Percentiles rank a stretch among this genome's conserved stretches.
These are phyloP conservation scores for Trichomonascaceae sp. DNA, from an alignment of 1,139 yeast species.

Conservation along the genomic window DNA sequence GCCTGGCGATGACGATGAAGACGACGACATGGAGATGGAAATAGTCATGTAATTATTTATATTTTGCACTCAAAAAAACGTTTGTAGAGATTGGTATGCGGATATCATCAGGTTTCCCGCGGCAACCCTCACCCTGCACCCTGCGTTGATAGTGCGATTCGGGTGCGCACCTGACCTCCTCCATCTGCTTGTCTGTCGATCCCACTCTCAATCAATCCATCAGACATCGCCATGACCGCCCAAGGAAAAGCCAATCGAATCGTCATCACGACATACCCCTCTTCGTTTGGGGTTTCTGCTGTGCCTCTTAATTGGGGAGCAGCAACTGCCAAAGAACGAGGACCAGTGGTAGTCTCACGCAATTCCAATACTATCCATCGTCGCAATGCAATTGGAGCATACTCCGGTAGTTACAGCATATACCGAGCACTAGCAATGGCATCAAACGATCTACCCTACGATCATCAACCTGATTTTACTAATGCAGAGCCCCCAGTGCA, in stretches of 20 bases:
- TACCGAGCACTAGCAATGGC: constrained; percentile 52
- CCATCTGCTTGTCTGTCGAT: background rate
- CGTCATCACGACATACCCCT: constrained; percentile 36
- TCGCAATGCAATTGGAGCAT: constrained; percentile 47
- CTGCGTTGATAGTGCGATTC: background rate
- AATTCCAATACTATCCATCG: constrained; percentile 21
- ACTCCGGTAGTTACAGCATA: constrained; percentile 45
- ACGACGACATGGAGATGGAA: constrained; percentile 22
- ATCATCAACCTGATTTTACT: constrained; percentile 44
- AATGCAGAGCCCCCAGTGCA: constrained; percentile 49
- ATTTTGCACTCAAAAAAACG: no score
- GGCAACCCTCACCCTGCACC: no score
- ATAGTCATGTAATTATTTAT: constrained; percentile 10
- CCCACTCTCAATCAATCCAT: background rate
- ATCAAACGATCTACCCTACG: constrained; percentile 37
- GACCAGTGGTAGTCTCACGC: constrained; percentile 45
- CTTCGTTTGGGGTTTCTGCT: constrained; percentile 36
- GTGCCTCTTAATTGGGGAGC: constrained; percentile 40
- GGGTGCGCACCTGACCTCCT: background rate
- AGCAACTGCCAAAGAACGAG: constrained; percentile 34
- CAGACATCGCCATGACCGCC: background rate
- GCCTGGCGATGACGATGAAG: constrained; percentile 20
- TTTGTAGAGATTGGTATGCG: no score
- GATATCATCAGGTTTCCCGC: no score
- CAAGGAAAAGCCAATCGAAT: no score